Evolutionary conservation across 768 basidiomycete species (phyloP).

Genomic region (Pilatotrama ljubarskyi): DNA sequence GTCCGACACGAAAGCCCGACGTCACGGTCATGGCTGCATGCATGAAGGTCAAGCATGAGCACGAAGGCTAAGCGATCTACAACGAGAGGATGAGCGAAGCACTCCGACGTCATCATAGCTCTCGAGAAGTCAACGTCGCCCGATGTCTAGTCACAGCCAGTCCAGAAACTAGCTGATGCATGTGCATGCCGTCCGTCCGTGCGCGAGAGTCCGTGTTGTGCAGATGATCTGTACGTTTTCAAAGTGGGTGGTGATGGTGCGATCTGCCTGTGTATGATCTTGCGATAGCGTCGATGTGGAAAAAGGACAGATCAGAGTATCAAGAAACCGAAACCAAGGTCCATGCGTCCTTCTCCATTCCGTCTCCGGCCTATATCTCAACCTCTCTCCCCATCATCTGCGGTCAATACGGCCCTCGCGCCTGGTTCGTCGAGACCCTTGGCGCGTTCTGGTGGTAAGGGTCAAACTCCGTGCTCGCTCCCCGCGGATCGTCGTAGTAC

Average conservation of each 20-base stretch:
- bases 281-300: slow-evolving; percentile 16
- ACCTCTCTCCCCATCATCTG: neutral
- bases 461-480: slow-evolving; percentile 38
- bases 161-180: no score
- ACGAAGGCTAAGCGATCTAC: no score
- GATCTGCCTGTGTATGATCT: neutral
- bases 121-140: no score
- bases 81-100: no score
- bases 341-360: slow-evolving; percentile 19
- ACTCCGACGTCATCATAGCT: no score
- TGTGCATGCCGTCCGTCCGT: no score
- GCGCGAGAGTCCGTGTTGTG: neutral
- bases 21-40: no score
- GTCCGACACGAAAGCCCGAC: no score
- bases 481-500: slow-evolving; percentile 37
- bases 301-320: slow-evolving; percentile 11
- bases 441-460: slow-evolving; percentile 35
- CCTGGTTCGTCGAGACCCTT: slow-evolving; percentile 28
- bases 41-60: no score
- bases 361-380: slow-evolving; percentile 1
- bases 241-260: neutral
- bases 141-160: no score
- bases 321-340: slow-evolving; percentile 17
- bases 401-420: slow-evolving; percentile 17
- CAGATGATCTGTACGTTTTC: no score